phyloP scores from a whole-genome alignment of 2,329 filamentous ascomycete genomes.

The Claviceps cyperi region DNA sequence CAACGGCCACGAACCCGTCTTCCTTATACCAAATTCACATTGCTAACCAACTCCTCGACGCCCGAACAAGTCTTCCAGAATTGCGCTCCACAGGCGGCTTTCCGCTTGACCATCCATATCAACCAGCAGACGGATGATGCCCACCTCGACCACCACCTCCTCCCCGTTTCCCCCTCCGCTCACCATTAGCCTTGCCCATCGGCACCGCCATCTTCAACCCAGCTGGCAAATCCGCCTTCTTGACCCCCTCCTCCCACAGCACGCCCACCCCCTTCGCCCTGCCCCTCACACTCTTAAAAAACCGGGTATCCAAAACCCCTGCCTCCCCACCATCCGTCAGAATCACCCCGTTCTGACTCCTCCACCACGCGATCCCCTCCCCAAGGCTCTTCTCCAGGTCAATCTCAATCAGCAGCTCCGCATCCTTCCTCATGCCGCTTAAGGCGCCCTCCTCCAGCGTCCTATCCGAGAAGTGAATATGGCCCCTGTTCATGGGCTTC shows the following conservation, averaged over 20 bases:
- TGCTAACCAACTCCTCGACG: too few relatives aligned
- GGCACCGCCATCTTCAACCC: conserved; percentile 35
- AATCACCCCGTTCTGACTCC: conserved; percentile 65
- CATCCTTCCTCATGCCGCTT: conserved; percentile 66
- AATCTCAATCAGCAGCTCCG: conserved; percentile 65
- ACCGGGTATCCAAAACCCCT: conserved; percentile 49
- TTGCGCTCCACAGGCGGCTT: too few relatives aligned
- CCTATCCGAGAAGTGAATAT: conserved; percentile 65
- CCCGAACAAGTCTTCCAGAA: too few relatives aligned
- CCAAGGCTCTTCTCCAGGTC: conserved; percentile 53
- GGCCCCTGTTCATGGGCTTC: conserved; percentile 66
- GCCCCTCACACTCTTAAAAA: conserved; percentile 58
- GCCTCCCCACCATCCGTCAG: conserved; percentile 45
- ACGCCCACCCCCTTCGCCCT: conserved; percentile 44
- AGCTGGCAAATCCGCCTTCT: conserved; percentile 51
- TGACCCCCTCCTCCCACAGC: conserved; percentile 56
- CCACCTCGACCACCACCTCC: conserved; percentile 12
- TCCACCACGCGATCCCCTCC: conserved; percentile 55
- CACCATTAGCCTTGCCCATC: conserved; percentile 31
- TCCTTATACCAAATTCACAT: too few relatives aligned
- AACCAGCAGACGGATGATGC: background rate
- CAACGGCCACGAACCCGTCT: background rate
- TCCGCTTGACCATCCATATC: background rate
- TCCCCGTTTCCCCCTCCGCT: conserved; percentile 21
- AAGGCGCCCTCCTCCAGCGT: conserved; percentile 50